Conservation (phyloP, 345 rosid species). For the Zanthoxylum bungeanum region DNA sequence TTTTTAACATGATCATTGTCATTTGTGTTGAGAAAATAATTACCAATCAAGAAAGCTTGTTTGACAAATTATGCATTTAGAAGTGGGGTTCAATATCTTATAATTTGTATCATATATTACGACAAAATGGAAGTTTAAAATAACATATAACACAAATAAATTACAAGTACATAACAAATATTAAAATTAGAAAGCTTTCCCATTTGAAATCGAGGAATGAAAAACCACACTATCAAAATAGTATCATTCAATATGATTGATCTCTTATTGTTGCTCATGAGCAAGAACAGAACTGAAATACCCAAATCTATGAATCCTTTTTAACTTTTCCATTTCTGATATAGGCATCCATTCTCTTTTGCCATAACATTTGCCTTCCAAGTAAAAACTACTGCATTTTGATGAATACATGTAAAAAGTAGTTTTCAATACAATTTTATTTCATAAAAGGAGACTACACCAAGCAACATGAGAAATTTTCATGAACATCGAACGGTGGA, state of each 20-base stretch:
- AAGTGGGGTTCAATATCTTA: too few species aligned
- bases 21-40: too few species aligned
- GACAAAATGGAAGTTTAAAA: too few species aligned
- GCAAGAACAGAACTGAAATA: background rate
- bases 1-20: too few species aligned
- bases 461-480: background rate
- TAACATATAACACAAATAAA: too few species aligned
- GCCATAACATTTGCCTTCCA: slow-evolving; percentile 2
- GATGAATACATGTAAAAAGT: background rate
- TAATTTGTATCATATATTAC: too few species aligned
- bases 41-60: too few species aligned
- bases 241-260: background rate
- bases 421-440: slow-evolving; percentile 13
- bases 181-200: too few species aligned
- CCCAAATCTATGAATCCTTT: background rate
- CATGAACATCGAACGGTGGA: slow-evolving; percentile 1
- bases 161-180: background rate
- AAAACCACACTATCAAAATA: background rate
- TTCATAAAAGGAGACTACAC: background rate
- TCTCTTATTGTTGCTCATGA: background rate
- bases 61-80: too few species aligned
- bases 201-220: background rate
- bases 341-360: background rate
- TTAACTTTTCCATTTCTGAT: background rate
- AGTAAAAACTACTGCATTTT: background rate